Evolutionary conservation across 352 stramenopile genomes (phyloP).

Genomic region (Halophytophthora batemanensis): DNA sequence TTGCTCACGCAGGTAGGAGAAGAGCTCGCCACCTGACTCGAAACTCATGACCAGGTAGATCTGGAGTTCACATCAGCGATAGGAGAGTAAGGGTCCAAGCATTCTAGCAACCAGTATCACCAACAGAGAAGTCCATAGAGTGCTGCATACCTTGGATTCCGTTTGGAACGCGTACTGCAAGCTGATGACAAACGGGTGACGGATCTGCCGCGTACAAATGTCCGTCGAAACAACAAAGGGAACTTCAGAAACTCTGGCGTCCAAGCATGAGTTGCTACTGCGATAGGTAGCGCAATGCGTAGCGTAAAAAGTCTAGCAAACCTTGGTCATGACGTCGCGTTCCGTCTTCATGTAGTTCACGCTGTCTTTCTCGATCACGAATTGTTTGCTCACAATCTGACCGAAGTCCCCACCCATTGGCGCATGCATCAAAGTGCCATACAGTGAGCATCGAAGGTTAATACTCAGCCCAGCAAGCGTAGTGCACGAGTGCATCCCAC

Average conservation of each 20-base stretch:
- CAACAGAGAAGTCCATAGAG: background rate
- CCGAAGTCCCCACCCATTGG: background rate
- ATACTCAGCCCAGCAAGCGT: no score
- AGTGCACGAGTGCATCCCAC: no score
- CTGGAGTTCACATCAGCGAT: constrained; percentile 17
- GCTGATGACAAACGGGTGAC: constrained; percentile 79
- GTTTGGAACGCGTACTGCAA: constrained; percentile 81
- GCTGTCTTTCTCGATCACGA: constrained; percentile 75
- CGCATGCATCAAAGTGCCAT: background rate
- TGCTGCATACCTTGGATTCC: constrained; percentile 59
- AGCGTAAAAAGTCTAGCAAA: constrained; percentile 5
- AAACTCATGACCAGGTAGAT: constrained; percentile 81
- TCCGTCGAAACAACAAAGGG: background rate
- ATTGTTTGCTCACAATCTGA: constrained; percentile 86
- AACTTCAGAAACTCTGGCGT: background rate
- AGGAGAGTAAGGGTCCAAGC: background rate
- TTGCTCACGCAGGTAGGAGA: constrained; percentile 66
- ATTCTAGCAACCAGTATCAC: background rate
- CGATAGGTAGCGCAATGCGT: no score
- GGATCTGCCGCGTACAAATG: constrained; percentile 41
- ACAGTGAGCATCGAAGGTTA: no score
- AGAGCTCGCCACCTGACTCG: constrained; percentile 76
- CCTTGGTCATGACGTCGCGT: constrained; percentile 85
- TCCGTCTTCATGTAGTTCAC: constrained; percentile 80
- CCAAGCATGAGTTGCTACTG: background rate